Evolutionary conservation across 1,284 basidiomycete genomes (phyloP), one percentile per base, ranked within the genome.

Genomic region (Papiliotrema nemorosa): DNA sequence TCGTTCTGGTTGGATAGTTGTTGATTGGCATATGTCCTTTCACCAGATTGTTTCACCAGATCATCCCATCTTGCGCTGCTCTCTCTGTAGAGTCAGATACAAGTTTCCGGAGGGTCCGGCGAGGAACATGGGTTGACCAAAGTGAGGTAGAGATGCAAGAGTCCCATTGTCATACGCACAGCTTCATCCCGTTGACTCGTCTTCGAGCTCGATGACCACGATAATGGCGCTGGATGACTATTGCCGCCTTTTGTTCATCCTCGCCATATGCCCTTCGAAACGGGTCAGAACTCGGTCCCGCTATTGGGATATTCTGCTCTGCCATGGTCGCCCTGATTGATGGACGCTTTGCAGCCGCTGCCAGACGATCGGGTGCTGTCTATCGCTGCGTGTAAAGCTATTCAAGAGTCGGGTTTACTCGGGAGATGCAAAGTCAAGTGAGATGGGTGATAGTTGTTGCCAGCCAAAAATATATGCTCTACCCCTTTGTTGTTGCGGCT

Each of bases 1-100:
- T 67, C 66, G 44, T 67, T 66, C 50, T 60, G 55, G 42, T 66
- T 66, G n/a, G 56, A 56, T 20, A 66, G 47, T 42, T 66, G 63
- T 29, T 55, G 54, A 25, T 52, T 26, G 1, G 56, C 54, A 25
- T 60, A 59, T 9, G 35, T 49, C 42, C 49, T 37, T 27, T 60
- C 56, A 5, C 54, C 53, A 6, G 50, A 52, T 18, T 55, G 50
- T 35, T 63, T 63, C 20, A 64, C 43, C 9, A 66, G 46, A 31
- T 67, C 64, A 25, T 65, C 53, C 66, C 66, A 67, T 48, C 60
- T 44, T 16, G 45, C 45, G 5, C 27, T 24, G 20, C 24, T 47
- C n/a, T 38, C 25, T n/a, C 45, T 47, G 36, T 16, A 10, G 9
- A 9, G 10, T 33, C 31, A 33, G 31, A 9, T 16, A 10, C 31